Base-by-base conservation (phyloP, 495 filamentous ascomycete species). In the Tuber indicum region DNA sequence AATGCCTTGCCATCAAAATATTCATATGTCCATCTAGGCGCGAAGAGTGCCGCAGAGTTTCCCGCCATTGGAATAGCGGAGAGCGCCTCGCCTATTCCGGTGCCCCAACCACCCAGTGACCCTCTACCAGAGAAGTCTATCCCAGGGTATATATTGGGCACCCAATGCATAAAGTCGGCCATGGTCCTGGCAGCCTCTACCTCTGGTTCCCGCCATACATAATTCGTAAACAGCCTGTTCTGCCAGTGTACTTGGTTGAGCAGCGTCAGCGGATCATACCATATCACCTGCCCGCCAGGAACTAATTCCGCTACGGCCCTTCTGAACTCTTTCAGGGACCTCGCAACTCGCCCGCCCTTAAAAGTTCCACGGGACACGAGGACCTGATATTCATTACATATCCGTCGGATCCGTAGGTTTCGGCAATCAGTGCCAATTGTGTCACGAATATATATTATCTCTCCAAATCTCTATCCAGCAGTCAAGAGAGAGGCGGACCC, bases 221-320 rank as follows among this genome's bases (percentile, higher is more conserved):
- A 87, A 75, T 87, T 87, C 9, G 85, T 86, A 41, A 87, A 85
- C 49, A 86, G 76, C n/a, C 82, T 78, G 72, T 87, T 86, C 76
- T 87, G 86, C 75, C 85, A 86, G 41, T 82, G 75, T 39, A 86
- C 83, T 77, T 82, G 78, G 62, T 87, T 87, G 39, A 82, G 46
- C 7, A 81, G 74, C 9, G 85, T 86, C 42, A 87, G 75, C 6
- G 86, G 83, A 77, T 86, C 86, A 75, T 86, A 87, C 42, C n/a
- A n/a, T n/a, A n/a, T n/a, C n/a, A n/a, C n/a, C n/a, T n/a, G n/a
- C n/a, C n/a, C n/a, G n/a, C n/a, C n/a, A n/a, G n/a, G n/a, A n/a
- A n/a, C n/a, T n/a, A n/a, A n/a, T n/a, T n/a, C n/a, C n/a, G n/a
- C n/a, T n/a, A n/a, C n/a, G n/a, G n/a, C n/a, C n/a, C n/a, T n/a